Evolutionary conservation across 306 rosid genomes (phyloP), one percentile per base, ranked within the genome.

Genomic region (Fragaria iinumae): DNA sequence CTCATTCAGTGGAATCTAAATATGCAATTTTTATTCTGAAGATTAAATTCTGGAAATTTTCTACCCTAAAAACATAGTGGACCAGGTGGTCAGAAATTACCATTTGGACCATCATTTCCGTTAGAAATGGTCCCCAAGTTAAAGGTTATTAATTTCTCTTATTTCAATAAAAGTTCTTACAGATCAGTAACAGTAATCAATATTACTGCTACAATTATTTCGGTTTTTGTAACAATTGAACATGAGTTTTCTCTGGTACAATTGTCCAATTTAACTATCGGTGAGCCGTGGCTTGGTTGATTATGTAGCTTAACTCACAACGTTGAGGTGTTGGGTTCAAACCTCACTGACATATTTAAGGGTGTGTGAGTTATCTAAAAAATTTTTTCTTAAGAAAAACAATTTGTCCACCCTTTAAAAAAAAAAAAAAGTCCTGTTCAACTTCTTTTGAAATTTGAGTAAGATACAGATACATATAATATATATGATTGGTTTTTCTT

Each of bases 1-100:
- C 11, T 60, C 67, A 45, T 69, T 6, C 45, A 71, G 13, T 34
- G 65, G 25, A 52, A 53, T 32, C 65, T 72, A 71, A 50, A 52
- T 5, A 52, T 11, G 18, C 20, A 72, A 32, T 29, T 49, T 50
- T 32, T 18, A 20, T 25, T 59, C 65, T 27, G 1, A 25, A 21
- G 32, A 14, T 59, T 25, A 23, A 11, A 59, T 21, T 25, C 25
- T 4, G 65, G 65, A 59, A 20, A 20, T 53, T 53, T 18, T 53
- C 25, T 53, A 20, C 25, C 23, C 8, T 50, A 50, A 49, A 49
- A 49, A 49, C n/a, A 49, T 18, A 52, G 59, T 20, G 59, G 59
- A 49, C 55, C 20, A 4, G 20, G 20, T 4, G 7, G 7, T 13
- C 18, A 49, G 1, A 53, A 53, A 20, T 53, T 53, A 6, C 60